Base-by-base conservation (phyloP, 78 protist genomes). In the Pigoraptor vietnamica region DNA sequence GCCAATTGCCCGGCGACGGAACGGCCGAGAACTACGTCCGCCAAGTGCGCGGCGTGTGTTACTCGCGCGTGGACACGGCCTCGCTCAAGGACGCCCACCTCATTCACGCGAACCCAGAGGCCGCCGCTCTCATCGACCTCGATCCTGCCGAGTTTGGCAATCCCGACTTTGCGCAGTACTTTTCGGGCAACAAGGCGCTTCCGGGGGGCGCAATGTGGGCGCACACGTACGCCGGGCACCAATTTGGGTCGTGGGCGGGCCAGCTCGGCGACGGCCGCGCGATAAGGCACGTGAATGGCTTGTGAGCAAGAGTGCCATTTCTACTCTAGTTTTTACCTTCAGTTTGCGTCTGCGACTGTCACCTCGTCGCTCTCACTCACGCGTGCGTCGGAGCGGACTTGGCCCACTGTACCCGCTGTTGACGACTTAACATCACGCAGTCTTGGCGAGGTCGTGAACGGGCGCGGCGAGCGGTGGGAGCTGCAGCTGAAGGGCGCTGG, bases 251-350 rank as follows among this genome's bases (percentile, higher is more conserved):
- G 56, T 94, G 93, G 34, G 92, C 95, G 35, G 97, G 95, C 2
- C 96, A 96, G 95, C 89, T 96, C 37, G 98, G 98, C 24, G 98
- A 97, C 83, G 98, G 98, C 0, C 91, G 95, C 1, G 95, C 98
- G 14, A 91, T 94, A 56, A 96, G 92, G 90, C 89, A 82, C 79
- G 37, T n/a, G 38, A 23, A 34, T 9, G 39, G 93, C 1, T 1
- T 1, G 79, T 24, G 25, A 14, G 55, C 19, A 9, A 39, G 1
- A 24, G 2, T 24, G 34, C 14, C 55, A 39, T 81, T 81, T 29
- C 29, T 81, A 29, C 29, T 81, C 84, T 81, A 32, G 36, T 81
- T 81, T 81, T 81, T 81, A 32, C 29, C 84, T 81, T 81, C 29
- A n/a, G n/a, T n/a, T n/a, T n/a, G n/a, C n/a, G n/a, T n/a, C n/a